Evolutionary conservation across 164 flowering plant species (phyloP), one percentile per base, ranked within the genome.

Genomic region (Buxus sempervirens): DNA sequence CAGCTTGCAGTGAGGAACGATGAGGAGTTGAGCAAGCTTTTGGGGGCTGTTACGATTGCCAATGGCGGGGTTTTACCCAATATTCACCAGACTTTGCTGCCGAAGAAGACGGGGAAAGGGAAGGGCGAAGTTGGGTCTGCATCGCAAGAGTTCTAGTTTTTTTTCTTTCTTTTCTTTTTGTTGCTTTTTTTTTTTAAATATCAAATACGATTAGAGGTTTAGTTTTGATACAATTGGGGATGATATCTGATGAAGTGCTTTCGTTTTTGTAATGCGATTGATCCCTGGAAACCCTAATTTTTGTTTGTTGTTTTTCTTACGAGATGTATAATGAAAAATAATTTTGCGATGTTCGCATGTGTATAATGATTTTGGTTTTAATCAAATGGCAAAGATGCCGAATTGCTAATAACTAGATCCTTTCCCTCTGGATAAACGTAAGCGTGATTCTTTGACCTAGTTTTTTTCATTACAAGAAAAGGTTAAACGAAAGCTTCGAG

Each of bases 1-100:
- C 90, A 85, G 59, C 81, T 88, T 20, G 92, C 92, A 0, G 92
- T 88, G 71, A 80, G 88, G 78, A 88, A 88, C 27, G 90, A 86
- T 63, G 90, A 84, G 58, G 90, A 86, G 72, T 57, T 86, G 65
- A 82, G 88, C 77, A 83, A 82, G 81, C 82, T 87, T 48, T 65
- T 87, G 80, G 89, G 91, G 8, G 32, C 79, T 26, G 89, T 85
- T 1, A 87, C 89, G 5, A 84, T 87, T 54, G 85, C 91, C 7
- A 82, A 84, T 58, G 89, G 89, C 8, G 90, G 86, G 12, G 90
- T 86, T 60, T 60, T 86, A 68, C 88, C 88, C 0, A 83, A 84
- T 66, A 87, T 87, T 61, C 85, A 88, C 64, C 86, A 83, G 73
- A 78, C 65, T 54, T 53, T 88, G 62, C 71, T 86, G 74, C 92